Evolutionary conservation across 2,329 filamentous ascomycete species (phyloP).

Genomic region (Teratosphaeria epicoccoides): DNA sequence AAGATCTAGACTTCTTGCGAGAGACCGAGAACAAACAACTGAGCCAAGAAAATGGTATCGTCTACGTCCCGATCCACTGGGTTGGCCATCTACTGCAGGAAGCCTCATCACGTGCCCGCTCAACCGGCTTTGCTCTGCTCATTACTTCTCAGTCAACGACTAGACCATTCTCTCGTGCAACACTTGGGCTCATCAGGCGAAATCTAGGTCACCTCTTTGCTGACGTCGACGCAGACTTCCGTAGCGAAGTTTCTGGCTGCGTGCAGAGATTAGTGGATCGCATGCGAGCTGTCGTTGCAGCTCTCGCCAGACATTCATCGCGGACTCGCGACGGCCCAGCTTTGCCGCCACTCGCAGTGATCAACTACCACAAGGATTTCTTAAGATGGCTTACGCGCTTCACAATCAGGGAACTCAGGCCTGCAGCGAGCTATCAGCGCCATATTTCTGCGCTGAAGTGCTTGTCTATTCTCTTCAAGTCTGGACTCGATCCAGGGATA

Average conservation of each 20-base stretch:
- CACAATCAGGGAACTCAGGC: constrained; percentile 60
- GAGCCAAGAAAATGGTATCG: constrained; percentile 26
- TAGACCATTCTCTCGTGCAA: constrained; percentile 54
- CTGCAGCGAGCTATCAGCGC: constrained; percentile 79
- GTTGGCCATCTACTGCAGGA: constrained; percentile 30
- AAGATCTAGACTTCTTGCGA: constrained; percentile 35
- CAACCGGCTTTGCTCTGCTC: constrained; percentile 72
- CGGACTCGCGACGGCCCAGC: neutral
- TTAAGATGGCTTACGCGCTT: constrained; percentile 66
- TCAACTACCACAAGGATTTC: constrained; percentile 37
- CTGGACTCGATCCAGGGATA: constrained; percentile 51
- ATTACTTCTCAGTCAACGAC: constrained; percentile 66
- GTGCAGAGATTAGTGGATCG: constrained; percentile 68
- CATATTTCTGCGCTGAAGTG: constrained; percentile 73
- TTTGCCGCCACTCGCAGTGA: neutral
- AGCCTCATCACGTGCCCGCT: constrained; percentile 45
- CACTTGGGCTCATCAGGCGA: constrained; percentile 52
- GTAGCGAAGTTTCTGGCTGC: constrained; percentile 67
- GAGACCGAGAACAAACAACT: constrained; percentile 21
- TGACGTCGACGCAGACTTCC: constrained; percentile 76
- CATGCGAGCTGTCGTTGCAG: constrained; percentile 55
- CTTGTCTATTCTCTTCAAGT: constrained; percentile 54
- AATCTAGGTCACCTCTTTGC: constrained; percentile 65
- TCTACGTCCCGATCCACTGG: constrained; percentile 42
- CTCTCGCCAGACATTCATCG: constrained; percentile 28